Percentiles rank a stretch among this genome's conserved stretches.
Conservation (phyloP, 495 filamentous ascomycete genomes). For the Penicilliopsis zonata region DNA sequence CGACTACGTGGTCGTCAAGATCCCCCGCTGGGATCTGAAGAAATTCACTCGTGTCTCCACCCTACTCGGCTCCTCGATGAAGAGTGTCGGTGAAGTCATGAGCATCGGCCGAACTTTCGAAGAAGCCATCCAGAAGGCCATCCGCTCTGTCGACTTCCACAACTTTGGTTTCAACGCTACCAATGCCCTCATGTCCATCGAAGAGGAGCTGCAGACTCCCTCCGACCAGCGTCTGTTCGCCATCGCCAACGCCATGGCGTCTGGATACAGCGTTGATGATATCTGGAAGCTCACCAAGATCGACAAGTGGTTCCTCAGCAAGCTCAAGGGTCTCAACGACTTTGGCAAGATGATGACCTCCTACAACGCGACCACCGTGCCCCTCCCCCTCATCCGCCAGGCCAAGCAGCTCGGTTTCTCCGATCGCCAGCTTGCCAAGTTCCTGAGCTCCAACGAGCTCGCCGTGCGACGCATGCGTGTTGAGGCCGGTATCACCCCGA, state of each 20-base stretch:
- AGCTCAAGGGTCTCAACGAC: slow-evolving; percentile 79
- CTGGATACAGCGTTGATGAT: slow-evolving; percentile 85
- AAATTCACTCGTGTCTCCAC: slow-evolving; percentile 97
- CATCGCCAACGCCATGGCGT: slow-evolving; percentile 93
- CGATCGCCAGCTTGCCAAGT: slow-evolving; percentile 86
- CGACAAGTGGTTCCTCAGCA: slow-evolving; percentile 72
- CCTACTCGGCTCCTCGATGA: slow-evolving; percentile 93
- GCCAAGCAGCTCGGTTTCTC: slow-evolving; percentile 92
- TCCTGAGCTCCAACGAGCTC: slow-evolving; percentile 86
- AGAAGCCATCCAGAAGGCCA: slow-evolving; percentile 97
- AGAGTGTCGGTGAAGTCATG: slow-evolving; percentile 99
- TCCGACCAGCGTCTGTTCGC: slow-evolving; percentile 96
- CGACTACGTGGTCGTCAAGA: slow-evolving; percentile 98
- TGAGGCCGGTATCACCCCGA: slow-evolving; percentile 73
- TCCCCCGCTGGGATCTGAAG: slow-evolving; percentile 96
- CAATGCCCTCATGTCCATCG: slow-evolving; percentile 84
- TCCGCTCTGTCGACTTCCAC: slow-evolving; percentile 85
- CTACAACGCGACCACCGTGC: slow-evolving; percentile 58
- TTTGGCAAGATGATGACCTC: slow-evolving; percentile 68
- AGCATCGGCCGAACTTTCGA: slow-evolving; percentile 94
- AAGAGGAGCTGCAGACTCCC: slow-evolving; percentile 89
- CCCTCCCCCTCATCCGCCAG: slow-evolving; percentile 51
- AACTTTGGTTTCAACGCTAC: slow-evolving; percentile 95
- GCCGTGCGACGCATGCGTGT: slow-evolving; percentile 70
- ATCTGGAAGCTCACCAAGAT: slow-evolving; percentile 98